Base-by-base conservation (phyloP, 148 eudicot species). In the Polygonum aviculare region DNA sequence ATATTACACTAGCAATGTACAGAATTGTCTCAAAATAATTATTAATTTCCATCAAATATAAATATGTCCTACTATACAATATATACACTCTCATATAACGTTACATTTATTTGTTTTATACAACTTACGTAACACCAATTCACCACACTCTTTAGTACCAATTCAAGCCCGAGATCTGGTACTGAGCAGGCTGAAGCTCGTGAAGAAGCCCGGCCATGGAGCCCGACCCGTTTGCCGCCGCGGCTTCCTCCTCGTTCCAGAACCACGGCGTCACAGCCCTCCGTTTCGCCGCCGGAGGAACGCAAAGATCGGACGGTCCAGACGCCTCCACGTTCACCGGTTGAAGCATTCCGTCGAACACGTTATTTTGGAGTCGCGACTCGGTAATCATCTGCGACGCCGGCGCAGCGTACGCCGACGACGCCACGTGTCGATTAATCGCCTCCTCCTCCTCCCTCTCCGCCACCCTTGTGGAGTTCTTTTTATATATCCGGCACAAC, bases 401-500 rank as follows among this genome's bases (percentile, higher is more conserved):
- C 2, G 72, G 72, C 2, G 44, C 5, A 67, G 72, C 72, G 45
- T 67, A 67, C 11, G 72, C 2, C 9, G 72, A 15, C 16, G 44
- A 19, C 44, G 72, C 44, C 19, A 67, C 72, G 72, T 35, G 72
- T 19, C 41, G 45, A 41, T 6, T 36, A 10, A 67, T 2, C 45
- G 14, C 5, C 72, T 67, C 72, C 3, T 57, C 63, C 12, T 57
- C 63, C 63, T 44, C 63, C 21, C 33, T 67, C 72, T 36, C 72
- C 45, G 11, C 44, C 36, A 11, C 44, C 41, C 21, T 67, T 2
- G 7, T 67, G 3, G 41, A 1, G 45, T 67, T 36, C 45, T 67
- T 67, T 21, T 67, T 67, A 45, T 67, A 67, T 67, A 67, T 67
- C 15, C 72, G 72, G 22, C 72, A 67, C 2, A 67, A 6, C 44